Conservation (phyloP, 306 rosid species). For the Quercus engelmannii region DNA sequence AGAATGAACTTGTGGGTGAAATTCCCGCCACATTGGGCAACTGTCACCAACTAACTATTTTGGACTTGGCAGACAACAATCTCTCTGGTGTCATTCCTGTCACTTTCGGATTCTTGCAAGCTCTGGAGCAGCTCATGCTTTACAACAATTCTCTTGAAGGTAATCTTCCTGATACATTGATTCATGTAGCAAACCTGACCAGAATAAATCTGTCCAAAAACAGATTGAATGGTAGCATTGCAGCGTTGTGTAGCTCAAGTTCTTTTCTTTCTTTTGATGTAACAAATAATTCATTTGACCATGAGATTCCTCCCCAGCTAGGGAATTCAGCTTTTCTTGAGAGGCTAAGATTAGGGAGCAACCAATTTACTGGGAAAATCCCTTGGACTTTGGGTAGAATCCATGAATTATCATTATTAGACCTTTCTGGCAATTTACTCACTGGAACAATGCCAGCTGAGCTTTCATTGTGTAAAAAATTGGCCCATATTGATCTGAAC, state of each 20-base stretch:
- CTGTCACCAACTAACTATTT: conserved; percentile 57
- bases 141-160: conserved; percentile 98
- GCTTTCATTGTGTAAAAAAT: conserved; percentile 71
- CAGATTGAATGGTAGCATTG: conserved; percentile 74
- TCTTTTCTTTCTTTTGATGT: conserved; percentile 80
- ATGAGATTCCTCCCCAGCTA: conserved; percentile 65
- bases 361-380: conserved; percentile 68
- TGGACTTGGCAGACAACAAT: conserved; percentile 84
- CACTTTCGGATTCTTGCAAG: conserved; percentile 52
- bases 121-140: conserved; percentile 74
- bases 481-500: conserved; percentile 62
- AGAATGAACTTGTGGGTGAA: conserved; percentile 73
- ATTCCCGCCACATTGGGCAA: conserved; percentile 84
- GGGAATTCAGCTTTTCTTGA: conserved; percentile 68
- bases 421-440: conserved; percentile 72
- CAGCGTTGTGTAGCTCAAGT: conserved; percentile 56
- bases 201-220: conserved; percentile 80
- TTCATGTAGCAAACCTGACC: conserved; percentile 58
- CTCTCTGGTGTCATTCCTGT: conserved; percentile 73
- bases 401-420: conserved; percentile 56
- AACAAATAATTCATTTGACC: conserved; percentile 57
- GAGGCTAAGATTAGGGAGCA: conserved; percentile 76
- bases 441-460: conserved; percentile 72
- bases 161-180: conserved; percentile 65
- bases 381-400: conserved; percentile 66